phyloP scores from a whole-genome alignment of 2,329 filamentous ascomycete genomes.

The Paraconiothyrium sp. region DNA sequence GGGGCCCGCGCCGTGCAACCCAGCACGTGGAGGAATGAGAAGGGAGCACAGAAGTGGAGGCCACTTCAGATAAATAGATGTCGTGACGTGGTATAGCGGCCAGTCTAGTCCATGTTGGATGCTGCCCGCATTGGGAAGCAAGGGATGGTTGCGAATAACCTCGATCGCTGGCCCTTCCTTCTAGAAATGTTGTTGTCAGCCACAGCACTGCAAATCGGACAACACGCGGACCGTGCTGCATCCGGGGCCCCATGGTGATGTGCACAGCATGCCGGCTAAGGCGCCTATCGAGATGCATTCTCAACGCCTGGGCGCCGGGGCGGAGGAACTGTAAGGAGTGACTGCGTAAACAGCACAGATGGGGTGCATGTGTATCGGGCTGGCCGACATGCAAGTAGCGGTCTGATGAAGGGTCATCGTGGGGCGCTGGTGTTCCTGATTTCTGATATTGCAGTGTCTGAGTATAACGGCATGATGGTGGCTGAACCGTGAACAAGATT shows the following conservation, averaged over 20 bases:
- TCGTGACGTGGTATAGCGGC: slow-evolving; percentile 26
- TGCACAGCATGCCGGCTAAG: slow-evolving; percentile 22
- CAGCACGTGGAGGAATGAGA: slow-evolving; percentile 32
- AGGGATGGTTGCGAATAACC: slow-evolving; percentile 24
- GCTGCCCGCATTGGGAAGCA: slow-evolving; percentile 32
- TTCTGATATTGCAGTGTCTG: background rate
- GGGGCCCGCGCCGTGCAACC: slow-evolving; percentile 33
- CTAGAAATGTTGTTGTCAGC: slow-evolving; percentile 20
- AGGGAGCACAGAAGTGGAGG: slow-evolving; percentile 14
- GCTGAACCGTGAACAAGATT: slow-evolving; percentile 28
- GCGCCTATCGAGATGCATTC: slow-evolving; percentile 21
- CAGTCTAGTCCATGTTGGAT: slow-evolving; percentile 20
- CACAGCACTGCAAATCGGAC: slow-evolving; percentile 13
- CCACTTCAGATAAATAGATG: slow-evolving; percentile 12
- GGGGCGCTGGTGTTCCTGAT: background rate
- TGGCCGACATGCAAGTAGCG: background rate
- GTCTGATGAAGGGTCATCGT: background rate
- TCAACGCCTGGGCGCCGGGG: slow-evolving; percentile 2
- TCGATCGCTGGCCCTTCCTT: slow-evolving; percentile 16
- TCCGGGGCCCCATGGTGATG: slow-evolving; percentile 19
- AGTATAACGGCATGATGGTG: slow-evolving; percentile 29
- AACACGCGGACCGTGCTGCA: slow-evolving; percentile 18
- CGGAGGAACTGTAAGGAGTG: background rate
- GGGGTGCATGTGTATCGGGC: slow-evolving; percentile 4
- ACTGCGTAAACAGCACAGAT: background rate